phyloP scores from a whole-genome alignment of 352 stramenopile species.

The Globisporangium orthogonon region DNA sequence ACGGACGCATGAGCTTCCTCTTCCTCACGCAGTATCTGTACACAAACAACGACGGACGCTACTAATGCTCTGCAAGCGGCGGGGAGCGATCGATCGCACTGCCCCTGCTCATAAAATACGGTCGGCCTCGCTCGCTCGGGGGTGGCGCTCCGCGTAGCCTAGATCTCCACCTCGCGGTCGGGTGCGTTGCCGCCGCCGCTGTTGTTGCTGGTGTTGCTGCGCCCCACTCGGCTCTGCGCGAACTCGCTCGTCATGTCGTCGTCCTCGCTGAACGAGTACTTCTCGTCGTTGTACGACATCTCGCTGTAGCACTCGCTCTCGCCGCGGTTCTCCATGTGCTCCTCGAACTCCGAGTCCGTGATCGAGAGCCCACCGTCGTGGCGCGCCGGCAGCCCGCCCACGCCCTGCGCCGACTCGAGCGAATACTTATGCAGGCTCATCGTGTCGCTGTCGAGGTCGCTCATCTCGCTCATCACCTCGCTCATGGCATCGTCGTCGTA shows the following conservation, averaged over 20 bases:
- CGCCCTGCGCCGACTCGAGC: constrained; percentile 34
- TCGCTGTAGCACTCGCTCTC: constrained; percentile 71
- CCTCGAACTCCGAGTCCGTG: constrained; percentile 64
- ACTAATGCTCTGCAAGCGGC: neutral
- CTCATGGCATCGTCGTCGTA: constrained; percentile 36
- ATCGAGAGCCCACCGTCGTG: constrained; percentile 43
- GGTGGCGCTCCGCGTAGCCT: constrained; percentile 3
- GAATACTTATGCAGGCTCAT: constrained; percentile 48
- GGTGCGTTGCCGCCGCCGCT: constrained; percentile 16
- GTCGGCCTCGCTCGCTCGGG: neutral
- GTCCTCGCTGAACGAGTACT: constrained; percentile 62
- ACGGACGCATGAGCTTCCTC: neutral
- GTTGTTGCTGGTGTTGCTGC: constrained; percentile 18
- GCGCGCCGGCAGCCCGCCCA: constrained; percentile 14
- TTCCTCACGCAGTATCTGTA: neutral
- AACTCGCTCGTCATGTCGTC: constrained; percentile 26
- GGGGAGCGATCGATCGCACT: neutral
- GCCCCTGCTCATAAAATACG: constrained; percentile 4
- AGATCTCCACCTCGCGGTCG: constrained; percentile 68
- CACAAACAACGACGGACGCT: constrained; percentile 1
- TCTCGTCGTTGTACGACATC: constrained; percentile 82
- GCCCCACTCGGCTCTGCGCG: constrained; percentile 11
- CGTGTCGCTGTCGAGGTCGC: constrained; percentile 49
- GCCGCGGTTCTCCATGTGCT: constrained; percentile 35
- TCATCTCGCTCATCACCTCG: constrained; percentile 53